Base-by-base conservation (phyloP, 2,329 filamentous ascomycete genomes). In the Raffaelea albimanens region DNA sequence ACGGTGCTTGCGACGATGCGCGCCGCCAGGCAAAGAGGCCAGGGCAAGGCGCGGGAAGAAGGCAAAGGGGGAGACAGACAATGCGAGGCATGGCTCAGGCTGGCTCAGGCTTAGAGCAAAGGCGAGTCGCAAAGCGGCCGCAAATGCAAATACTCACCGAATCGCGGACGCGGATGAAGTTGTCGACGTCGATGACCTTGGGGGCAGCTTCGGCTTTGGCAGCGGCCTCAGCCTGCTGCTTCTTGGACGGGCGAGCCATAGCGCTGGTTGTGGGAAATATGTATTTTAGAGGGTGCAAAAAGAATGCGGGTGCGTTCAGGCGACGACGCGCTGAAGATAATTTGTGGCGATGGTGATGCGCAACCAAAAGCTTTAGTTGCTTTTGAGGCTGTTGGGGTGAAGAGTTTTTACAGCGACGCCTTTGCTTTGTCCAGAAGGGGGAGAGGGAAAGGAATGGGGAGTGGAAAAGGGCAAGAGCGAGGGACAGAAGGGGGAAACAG, bases 121-220 rank as follows among this genome's bases (percentile, higher is more conserved):
- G 42, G 34, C 47, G 46, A 49, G 48, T 31, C 36, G 39, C 43
- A 29, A 13, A 13, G 25, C 25, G 25, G 7, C 7, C 46, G 51
- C 41, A 49, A 36, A 50, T 52, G 46, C n/a, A 51, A 49, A 53
- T 40, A 52, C 85, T 76, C 82, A 94, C 88, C 63, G 80, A 83
- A 63, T 94, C 87, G 59, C 87, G 80, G 43, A 89, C 87, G 61
- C 83, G 76, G 51, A 87, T 76, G 63, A 91, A 91, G 64, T 87
- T 83, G 50, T 87, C 83, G 49, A 85, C 74, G 52, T 87, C 80
- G 54, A 85, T 78, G 39, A 71, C 66, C 57, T 71, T 66, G 48
- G 61, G 57, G 43, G 68, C 64, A 48, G 63, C 56, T 36, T 64
- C 59, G 48, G 61, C 61, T 50, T 57, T 54, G 50, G 48, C 53